Evolutionary conservation across 768 basidiomycete genomes (phyloP), one percentile per base, ranked within the genome.

Genomic region (Kwoniella shandongensis): DNA sequence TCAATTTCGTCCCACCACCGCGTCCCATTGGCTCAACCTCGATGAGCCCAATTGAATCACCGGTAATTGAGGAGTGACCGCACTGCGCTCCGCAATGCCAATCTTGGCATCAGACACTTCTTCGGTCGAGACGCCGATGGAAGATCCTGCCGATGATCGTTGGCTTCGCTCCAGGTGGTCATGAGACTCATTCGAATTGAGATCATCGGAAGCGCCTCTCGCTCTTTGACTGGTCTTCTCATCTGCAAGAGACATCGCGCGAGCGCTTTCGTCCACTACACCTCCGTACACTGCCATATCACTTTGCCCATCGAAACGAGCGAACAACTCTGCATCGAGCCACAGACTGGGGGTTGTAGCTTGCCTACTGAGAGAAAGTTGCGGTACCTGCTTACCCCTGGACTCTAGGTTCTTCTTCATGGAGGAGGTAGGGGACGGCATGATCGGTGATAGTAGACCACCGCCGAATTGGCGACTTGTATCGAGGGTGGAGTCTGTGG

Each of bases 301-400:
- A n/a, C n/a, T n/a, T n/a, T 32, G 7, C 32, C 32, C 32, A 6
- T 32, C 50, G 17, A 58, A 51, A 18, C 57, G 13, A 22, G 53
- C 53, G 22, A 61, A 40, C 2, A 45, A n/a, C 12, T 64, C 54
- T 27, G 57, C 63, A 35, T 64, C 63, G 30, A 60, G 30, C 63
- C 63, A 64, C 10, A 60, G 42, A 57, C 58, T 60, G 3, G 63
- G 58, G 1, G 58, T 60, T 15, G 60, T 45, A 13, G 58, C 63
- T 45, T 54, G 25, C 45, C 55, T 51, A 18, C 50, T 51, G 25
- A 61, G 30, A 3, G 18, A 15, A 5, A 64, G 54, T 6, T 30
- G 41, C 1, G 60, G 54, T 12, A 58, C 57, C 23, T 29, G 32
- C 41, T 35, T 39, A 18, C 60, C 48, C 27, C 51, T 56, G 5